Evolutionary conservation across 1,284 basidiomycete genomes (phyloP).

Genomic region (Fistulinella cinereoalba): DNA sequence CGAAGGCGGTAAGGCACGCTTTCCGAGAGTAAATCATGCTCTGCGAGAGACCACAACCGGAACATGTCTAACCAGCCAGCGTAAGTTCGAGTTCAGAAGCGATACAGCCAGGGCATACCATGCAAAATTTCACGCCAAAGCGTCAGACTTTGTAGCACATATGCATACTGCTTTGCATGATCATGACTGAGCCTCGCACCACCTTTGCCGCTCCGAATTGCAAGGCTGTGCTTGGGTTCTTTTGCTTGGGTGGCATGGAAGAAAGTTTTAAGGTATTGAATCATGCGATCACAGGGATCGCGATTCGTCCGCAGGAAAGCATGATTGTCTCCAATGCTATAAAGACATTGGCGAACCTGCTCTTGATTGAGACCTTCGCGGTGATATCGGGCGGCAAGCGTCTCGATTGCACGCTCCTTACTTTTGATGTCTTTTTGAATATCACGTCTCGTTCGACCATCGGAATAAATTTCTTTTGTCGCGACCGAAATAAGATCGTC

Average conservation of each 20-base stretch:
- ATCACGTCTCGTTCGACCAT: constrained; percentile 66
- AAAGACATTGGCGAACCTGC: constrained; percentile 68
- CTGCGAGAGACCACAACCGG: constrained; percentile 75
- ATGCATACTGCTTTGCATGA: constrained; percentile 77
- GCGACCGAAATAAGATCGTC: constrained; percentile 70
- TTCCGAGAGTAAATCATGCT: constrained; percentile 75
- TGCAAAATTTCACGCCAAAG: constrained; percentile 81
- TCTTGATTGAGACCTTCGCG: constrained; percentile 58
- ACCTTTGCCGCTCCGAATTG: constrained; percentile 72
- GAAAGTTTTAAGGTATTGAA: constrained; percentile 65
- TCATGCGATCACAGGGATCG: constrained; percentile 81
- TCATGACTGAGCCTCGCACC: constrained; percentile 79
- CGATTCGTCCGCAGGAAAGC: constrained; percentile 79
- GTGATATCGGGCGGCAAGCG: constrained; percentile 59
- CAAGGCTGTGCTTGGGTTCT: constrained; percentile 60
- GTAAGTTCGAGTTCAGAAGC: not conserved
- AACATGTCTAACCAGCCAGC: constrained; percentile 63
- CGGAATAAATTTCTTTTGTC: constrained; percentile 75
- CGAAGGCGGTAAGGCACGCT: constrained; percentile 69
- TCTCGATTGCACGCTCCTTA: constrained; percentile 79
- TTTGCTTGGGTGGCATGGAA: constrained; percentile 70
- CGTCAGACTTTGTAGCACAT: constrained; percentile 78
- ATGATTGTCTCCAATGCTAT: constrained; percentile 82
- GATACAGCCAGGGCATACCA: constrained; percentile 44
- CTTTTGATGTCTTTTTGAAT: constrained; percentile 75